Conservation (phyloP, 176 grass and related monocot genomes). For the maize (Zea mays) region DNA sequence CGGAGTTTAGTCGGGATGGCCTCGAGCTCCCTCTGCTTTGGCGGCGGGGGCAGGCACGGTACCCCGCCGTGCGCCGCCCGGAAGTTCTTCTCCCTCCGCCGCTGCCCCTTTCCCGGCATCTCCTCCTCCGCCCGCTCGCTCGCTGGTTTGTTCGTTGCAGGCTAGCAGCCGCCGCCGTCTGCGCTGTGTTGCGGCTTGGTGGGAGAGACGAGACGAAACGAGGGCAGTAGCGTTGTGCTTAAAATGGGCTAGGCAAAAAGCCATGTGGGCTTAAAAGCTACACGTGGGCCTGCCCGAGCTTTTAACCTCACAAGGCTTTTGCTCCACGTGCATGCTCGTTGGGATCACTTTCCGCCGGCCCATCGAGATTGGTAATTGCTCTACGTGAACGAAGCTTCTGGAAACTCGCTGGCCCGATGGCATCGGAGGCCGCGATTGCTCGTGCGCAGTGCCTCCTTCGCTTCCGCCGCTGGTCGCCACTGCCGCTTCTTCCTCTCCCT, state of each 20-base stretch:
- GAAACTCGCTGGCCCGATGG: neutral
- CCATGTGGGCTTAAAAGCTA: no score
- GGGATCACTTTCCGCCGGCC: no score
- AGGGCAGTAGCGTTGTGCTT: neutral
- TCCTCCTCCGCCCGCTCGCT: neutral
- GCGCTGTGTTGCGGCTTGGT: neutral
- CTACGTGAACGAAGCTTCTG: neutral
- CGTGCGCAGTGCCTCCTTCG: constrained; percentile 27
- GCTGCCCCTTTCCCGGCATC: constrained; percentile 75
- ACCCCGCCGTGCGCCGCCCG: constrained; percentile 61
- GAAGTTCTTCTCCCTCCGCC: constrained; percentile 93
- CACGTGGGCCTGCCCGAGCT: no score
- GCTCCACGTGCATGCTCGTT: no score
- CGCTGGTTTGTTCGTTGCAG: neutral
- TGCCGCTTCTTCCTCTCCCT: neutral
- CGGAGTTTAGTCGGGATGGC: constrained; percentile 82
- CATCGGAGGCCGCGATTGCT: neutral
- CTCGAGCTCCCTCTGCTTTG: constrained; percentile 76
- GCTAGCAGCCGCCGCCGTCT: constrained; percentile 26
- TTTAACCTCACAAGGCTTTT: no score
- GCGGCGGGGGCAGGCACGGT: constrained; percentile 60
- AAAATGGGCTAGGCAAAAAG: no score
- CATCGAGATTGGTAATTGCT: neutral
- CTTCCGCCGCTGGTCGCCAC: constrained; percentile 13
- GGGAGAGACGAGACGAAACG: neutral